Percentiles rank a stretch among this genome's conserved stretches.
Evolutionary conservation across 495 filamentous ascomycete genomes (phyloP).

Genomic region (Neurospora tetraspora): DNA sequence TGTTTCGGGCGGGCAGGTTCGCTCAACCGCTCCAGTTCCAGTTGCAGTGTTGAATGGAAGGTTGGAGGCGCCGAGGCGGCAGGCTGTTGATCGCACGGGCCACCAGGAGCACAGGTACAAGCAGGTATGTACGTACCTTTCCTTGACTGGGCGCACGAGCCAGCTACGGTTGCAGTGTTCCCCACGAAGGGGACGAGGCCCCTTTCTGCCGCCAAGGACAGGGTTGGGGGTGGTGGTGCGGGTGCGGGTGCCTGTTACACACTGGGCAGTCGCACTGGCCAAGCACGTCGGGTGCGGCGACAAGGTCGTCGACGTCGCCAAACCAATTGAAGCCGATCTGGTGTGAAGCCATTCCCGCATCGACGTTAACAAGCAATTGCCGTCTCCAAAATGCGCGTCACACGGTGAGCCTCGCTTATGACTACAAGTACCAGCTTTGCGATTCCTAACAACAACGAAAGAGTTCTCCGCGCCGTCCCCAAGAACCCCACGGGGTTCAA

Average conservation of each 20-base stretch:
- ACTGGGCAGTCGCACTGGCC: neutral
- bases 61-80: neutral
- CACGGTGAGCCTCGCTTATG: conserved; percentile 23
- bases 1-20: neutral
- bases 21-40: neutral
- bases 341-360: neutral
- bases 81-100: neutral
- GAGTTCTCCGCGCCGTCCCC: conserved; percentile 9
- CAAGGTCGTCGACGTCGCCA: neutral
- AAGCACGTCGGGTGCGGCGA: neutral
- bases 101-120: neutral
- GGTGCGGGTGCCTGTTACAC: neutral
- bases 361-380: conserved; percentile 15
- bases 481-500: conserved; percentile 81
- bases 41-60: neutral
- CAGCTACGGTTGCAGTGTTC: neutral
- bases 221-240: neutral
- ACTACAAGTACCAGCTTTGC: conserved; percentile 16
- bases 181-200: neutral
- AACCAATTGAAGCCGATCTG: neutral
- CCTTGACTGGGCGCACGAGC: neutral
- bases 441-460: neutral
- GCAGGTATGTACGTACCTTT: neutral
- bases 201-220: neutral
- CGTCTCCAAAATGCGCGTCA: conserved; percentile 32